Evolutionary conservation across 106 monocot species (phyloP), one percentile per base, ranked within the genome.

Genomic region (Agapanthus africanus): DNA sequence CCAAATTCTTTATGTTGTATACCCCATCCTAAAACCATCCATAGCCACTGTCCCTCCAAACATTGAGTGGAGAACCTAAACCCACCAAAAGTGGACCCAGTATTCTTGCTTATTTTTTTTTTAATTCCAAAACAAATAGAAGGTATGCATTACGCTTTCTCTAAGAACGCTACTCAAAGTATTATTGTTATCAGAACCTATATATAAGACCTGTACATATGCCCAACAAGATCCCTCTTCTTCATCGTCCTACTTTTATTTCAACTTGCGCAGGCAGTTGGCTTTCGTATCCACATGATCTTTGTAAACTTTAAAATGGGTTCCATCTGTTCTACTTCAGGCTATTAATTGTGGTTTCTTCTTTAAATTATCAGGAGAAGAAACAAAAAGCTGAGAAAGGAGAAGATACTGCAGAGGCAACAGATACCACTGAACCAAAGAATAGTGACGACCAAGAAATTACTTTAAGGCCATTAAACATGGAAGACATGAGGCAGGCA

Each of bases 401-500:
- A 25, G 73, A 73, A 40, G 70, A 32, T 40, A 49, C 71, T 61
- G 73, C 64, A 82, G 74, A 79, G 56, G 57, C 76, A 77, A 82
- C 79, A 66, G 76, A 76, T 56, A 73, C 44, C 52, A 59, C 41
- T 9, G 57, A 27, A 31, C 32, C 22, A 31, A 70, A 70, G 27
- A 56, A 73, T 16, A 40, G 27, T 59, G 70, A 18, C 7, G 71
- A 66, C 44, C 31, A 11, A 56, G 63, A 61, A 69, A 77, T 77
- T 33, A 72, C 72, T 38, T 65, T 87, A 14, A 80, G 87, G 39
- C 83, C 87, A 26, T 70, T 87, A 66, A 87, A 70, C 67, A 87
- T 83, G 83, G 77, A 87, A 60, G 87, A 87, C 74, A 67, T 87
- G 71, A 80, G 60, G 61, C 77, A 78, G 47, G 83, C 87, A 50